Evolutionary conservation across 2,329 filamentous ascomycete genomes (phyloP), one percentile per base, ranked within the genome.

Genomic region (Geoglossum cookeanum): DNA sequence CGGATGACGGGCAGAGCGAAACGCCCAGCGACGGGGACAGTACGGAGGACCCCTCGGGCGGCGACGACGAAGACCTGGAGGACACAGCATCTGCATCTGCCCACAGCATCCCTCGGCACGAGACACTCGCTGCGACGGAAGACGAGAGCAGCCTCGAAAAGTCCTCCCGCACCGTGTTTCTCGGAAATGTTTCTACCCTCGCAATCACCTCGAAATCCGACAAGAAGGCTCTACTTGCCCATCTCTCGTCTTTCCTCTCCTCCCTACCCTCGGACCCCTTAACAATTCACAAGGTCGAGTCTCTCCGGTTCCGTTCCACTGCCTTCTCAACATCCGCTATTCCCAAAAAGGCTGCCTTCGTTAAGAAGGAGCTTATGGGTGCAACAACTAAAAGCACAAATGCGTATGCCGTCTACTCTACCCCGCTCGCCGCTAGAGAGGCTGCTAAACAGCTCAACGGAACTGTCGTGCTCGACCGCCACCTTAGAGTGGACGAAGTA

Each of bases 261-360:
- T 75, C 68, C 63, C 73, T 72, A 61, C 75, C 70, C 52, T 69
- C 68, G 1, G 15, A 33, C 37, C 17, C 49, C 15, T 37, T n/a
- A 37, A 72, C 76, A 1, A 64, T 70, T 48, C 84, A 87, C 69
- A 90, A 86, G 65, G 75, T 98, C 49, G 87, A 95, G 68, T 95
- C 90, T 1, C 76, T 98, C 60, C 87, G 92, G 27, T 98, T 97
- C 75, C 87, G 92, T 58, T 97, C 91, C 6, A 87, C 89, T 13
- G 86, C 92, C 1, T 97, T 94, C 68, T 79, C 85, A 4, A 81
- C 81, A 32, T 78, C 75, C 39, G 75, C 81, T 15, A 78, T 96
- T 58, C 92, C 92, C 55, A 96, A 95, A 72, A 87, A 91, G 61
- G 92, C 91, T n/a, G 86, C 92, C 29, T 97, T 82, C 68, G 92